Percentiles rank a stretch among this genome's conserved stretches.
These are phyloP conservation scores for Berkeleyomyces basicola DNA, from an alignment of 2,329 filamentous ascomycete species.

Conservation along the genomic window DNA sequence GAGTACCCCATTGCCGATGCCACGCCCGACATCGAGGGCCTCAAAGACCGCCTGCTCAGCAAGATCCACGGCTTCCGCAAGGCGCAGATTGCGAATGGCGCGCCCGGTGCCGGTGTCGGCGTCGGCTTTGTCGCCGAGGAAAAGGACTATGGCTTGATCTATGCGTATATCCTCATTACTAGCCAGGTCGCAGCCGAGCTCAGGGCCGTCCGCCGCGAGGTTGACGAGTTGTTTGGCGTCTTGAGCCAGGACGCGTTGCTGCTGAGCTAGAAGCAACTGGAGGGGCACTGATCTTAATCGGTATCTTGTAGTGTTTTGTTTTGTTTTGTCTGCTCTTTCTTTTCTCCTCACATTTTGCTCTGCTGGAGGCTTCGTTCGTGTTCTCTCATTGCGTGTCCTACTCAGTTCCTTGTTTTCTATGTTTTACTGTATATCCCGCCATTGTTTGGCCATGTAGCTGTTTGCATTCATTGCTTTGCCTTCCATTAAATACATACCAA, in stretches of 20 bases:
- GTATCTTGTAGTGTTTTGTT: background rate
- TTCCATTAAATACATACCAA: background rate
- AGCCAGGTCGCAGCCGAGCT: constrained; percentile 50
- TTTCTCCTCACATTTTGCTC: background rate
- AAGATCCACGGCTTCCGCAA: constrained; percentile 79
- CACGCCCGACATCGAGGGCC: constrained; percentile 64
- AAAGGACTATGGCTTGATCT: constrained; percentile 77
- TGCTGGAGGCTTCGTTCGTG: background rate
- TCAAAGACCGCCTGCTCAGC: constrained; percentile 66
- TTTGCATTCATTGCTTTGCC: too few relatives aligned
- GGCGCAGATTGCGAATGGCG: constrained; percentile 31
- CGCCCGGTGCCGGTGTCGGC: constrained; percentile 14
- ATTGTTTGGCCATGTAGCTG: background rate
- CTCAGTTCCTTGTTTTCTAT: background rate
- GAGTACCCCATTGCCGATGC: constrained; percentile 87
- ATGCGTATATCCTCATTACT: constrained; percentile 68
- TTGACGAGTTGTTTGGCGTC: constrained; percentile 47
- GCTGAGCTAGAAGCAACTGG: constrained; percentile 27
- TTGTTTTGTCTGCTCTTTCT: background rate
- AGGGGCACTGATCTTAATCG: background rate
- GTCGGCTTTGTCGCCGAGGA: constrained; percentile 38
- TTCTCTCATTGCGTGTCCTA: background rate
- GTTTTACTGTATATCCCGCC: background rate
- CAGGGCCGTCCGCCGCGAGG: constrained; percentile 40
- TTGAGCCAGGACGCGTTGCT: constrained; percentile 42